Evolutionary conservation across 2,329 filamentous ascomycete species (phyloP).

Genomic region (Alternaria longipes): DNA sequence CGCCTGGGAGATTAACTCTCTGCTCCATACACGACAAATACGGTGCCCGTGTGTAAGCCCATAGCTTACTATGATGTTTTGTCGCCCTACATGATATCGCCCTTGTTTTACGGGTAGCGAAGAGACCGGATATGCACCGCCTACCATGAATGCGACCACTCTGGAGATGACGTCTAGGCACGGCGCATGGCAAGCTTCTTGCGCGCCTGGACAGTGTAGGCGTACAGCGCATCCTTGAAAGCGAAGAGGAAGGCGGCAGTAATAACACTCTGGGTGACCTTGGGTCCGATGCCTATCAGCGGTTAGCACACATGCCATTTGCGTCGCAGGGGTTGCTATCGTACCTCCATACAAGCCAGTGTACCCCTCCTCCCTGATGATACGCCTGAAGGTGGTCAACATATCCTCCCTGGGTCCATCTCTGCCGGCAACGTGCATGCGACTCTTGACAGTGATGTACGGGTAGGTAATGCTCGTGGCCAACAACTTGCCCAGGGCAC

Average conservation of each 20-base stretch:
- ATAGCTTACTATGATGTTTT: neutral
- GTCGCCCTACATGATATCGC: neutral
- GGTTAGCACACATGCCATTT: conserved; percentile 12
- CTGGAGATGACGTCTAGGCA: neutral
- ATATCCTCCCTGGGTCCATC: conserved; percentile 83
- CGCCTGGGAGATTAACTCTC: fast-evolving
- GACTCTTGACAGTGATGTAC: conserved; percentile 98
- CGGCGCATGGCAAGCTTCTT: conserved; percentile 43
- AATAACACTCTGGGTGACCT: conserved; percentile 95
- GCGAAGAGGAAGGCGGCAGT: conserved; percentile 97
- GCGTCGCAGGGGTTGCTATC: conserved; percentile 28
- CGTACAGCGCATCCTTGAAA: conserved; percentile 96
- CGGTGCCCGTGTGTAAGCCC: neutral
- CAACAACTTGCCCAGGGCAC: conserved; percentile 91
- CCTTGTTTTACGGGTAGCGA: neutral
- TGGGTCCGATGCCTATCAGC: conserved; percentile 83
- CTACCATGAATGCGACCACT: neutral
- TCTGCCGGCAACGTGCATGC: conserved; percentile 89
- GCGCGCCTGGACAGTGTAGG: conserved; percentile 76
- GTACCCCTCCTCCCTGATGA: conserved; percentile 90
- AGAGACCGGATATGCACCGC: neutral
- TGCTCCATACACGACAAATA: neutral
- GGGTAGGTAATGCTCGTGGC: conserved; percentile 95
- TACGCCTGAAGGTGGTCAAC: conserved; percentile 77
- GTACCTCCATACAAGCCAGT: conserved; percentile 89